Evolutionary conservation across 2,329 filamentous ascomycete genomes (phyloP).

Genomic region (Pyricularia pennisetigena): DNA sequence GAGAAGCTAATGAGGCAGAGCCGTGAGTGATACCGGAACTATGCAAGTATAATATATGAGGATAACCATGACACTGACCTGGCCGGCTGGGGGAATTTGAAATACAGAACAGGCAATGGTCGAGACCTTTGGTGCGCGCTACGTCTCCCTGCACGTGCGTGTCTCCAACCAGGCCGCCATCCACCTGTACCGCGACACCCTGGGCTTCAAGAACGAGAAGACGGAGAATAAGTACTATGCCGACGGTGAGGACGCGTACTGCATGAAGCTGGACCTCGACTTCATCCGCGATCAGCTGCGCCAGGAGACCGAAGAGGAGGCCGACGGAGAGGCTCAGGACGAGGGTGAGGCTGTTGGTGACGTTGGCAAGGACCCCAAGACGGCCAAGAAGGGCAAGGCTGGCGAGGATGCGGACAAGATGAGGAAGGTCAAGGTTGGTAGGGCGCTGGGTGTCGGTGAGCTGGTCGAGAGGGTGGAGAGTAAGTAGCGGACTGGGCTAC

Average conservation of each 20-base stretch:
- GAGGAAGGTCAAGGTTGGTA: slow-evolving; percentile 78
- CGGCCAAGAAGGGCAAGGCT: slow-evolving; percentile 25
- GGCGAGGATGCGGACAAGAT: slow-evolving; percentile 44
- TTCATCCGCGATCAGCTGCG: slow-evolving; percentile 41
- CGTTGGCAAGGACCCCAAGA: slow-evolving; percentile 39
- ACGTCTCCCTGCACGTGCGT: slow-evolving; percentile 93
- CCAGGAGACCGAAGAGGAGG: slow-evolving; percentile 26
- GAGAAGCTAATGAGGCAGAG: slow-evolving; percentile 97
- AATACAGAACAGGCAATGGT: slow-evolving; percentile 82
- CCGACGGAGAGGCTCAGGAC: slow-evolving; percentile 36
- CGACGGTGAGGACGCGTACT: slow-evolving; percentile 91
- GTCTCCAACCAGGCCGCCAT: slow-evolving; percentile 87
- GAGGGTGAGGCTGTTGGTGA: slow-evolving; percentile 65
- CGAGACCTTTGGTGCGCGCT: slow-evolving; percentile 82
- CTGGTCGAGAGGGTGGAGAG: slow-evolving; percentile 63
- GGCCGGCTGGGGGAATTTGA: neutral
- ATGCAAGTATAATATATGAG: too few species aligned
- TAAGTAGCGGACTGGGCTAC: slow-evolving; percentile 16
- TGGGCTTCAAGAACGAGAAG: slow-evolving; percentile 82
- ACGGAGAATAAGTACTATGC: slow-evolving; percentile 89
- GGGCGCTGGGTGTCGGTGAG: slow-evolving; percentile 68
- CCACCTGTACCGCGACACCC: slow-evolving; percentile 84
- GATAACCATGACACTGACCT: too few species aligned
- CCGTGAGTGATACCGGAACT: slow-evolving; percentile 56
- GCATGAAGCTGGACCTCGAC: slow-evolving; percentile 81